Percentiles rank a stretch among this genome's conserved stretches.
Evolutionary conservation across 345 rosid genomes (phyloP).

Genomic region (Eutrema japonicum): DNA sequence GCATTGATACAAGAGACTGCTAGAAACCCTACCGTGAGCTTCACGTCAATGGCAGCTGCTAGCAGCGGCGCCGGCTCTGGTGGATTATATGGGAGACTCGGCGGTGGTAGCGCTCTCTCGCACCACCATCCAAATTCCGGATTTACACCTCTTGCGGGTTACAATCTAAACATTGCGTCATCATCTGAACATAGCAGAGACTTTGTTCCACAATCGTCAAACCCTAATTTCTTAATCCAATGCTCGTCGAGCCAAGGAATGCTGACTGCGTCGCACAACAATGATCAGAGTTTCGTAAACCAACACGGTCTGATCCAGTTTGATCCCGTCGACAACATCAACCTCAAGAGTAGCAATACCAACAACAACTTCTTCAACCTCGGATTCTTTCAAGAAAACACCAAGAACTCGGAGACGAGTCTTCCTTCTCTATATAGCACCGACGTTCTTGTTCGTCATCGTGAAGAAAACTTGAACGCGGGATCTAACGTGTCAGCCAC

Average conservation of each 20-base stretch:
- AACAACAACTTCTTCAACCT: conserved; percentile 58
- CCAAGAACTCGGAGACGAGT: conserved; percentile 37
- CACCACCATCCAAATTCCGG: conserved; percentile 40
- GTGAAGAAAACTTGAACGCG: conserved; percentile 49
- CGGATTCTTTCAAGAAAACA: conserved; percentile 56
- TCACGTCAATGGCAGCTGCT: conserved; percentile 41
- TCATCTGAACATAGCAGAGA: conserved; percentile 40
- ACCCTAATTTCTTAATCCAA: conserved; percentile 57
- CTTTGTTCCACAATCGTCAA: conserved; percentile 48
- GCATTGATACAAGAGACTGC: conserved; percentile 81
- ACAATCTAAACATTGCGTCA: conserved; percentile 41
- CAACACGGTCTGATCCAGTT: conserved; percentile 41
- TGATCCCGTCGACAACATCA: conserved; percentile 42
- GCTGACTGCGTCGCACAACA: conserved; percentile 23
- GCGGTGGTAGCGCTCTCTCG: conserved; percentile 41
- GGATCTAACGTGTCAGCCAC: conserved; percentile 75
- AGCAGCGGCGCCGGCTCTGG: conserved; percentile 10
- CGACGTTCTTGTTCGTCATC: conserved; percentile 45
- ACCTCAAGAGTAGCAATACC: conserved; percentile 31
- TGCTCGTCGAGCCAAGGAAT: conserved; percentile 44
- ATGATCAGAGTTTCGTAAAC: conserved; percentile 43
- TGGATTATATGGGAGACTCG: conserved; percentile 55
- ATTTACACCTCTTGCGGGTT: conserved; percentile 32
- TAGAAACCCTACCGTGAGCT: conserved; percentile 62
- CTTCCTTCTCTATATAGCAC: conserved; percentile 41